Percentiles rank a stretch among this genome's conserved stretches.
Conservation (phyloP, 805 yeast species). For the Yamadazyma paraphyllophila region DNA sequence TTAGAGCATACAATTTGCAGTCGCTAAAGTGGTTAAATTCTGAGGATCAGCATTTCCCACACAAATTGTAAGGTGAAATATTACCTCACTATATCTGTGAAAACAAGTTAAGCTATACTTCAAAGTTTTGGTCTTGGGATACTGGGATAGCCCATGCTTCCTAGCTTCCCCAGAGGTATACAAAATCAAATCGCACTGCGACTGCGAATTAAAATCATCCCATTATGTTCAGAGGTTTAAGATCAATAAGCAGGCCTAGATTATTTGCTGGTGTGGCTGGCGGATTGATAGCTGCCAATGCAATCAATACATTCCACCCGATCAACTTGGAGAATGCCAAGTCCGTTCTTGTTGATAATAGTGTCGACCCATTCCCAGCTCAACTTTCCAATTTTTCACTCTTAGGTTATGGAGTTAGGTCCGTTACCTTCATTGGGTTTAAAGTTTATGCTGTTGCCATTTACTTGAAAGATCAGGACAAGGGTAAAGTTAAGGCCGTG, state of each 20-base stretch:
- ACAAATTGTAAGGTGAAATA: no score
- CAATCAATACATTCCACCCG: conserved; percentile 10
- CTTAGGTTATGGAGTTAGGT: conserved; percentile 77
- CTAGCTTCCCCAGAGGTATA: no score
- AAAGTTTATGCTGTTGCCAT: conserved; percentile 87
- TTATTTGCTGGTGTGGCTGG: conserved; percentile 5
- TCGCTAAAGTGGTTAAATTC: no score
- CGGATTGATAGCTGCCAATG: conserved; percentile 3
- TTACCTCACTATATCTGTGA: no score
- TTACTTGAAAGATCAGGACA: conserved; percentile 66
- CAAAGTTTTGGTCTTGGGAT: no score
- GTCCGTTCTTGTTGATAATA: conserved; percentile 38
- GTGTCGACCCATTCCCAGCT: conserved; percentile 50
- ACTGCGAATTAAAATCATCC: conserved; percentile 1
- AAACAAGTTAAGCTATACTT: no score
- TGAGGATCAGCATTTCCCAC: no score
- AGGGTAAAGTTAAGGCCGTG: conserved; percentile 28
- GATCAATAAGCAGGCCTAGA: conserved; percentile 1
- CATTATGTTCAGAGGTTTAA: conserved; percentile 5
- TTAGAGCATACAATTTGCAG: no score
- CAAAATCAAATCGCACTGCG: not conserved
- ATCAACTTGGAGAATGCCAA: conserved; percentile 10
- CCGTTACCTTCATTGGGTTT: conserved; percentile 78
- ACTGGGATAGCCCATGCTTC: no score
- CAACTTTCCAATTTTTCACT: conserved; percentile 44